These are phyloP conservation scores for Akanthomyces dipterigenus DNA, from an alignment of 2,329 filamentous ascomycete genomes.

Conservation along the genomic window DNA sequence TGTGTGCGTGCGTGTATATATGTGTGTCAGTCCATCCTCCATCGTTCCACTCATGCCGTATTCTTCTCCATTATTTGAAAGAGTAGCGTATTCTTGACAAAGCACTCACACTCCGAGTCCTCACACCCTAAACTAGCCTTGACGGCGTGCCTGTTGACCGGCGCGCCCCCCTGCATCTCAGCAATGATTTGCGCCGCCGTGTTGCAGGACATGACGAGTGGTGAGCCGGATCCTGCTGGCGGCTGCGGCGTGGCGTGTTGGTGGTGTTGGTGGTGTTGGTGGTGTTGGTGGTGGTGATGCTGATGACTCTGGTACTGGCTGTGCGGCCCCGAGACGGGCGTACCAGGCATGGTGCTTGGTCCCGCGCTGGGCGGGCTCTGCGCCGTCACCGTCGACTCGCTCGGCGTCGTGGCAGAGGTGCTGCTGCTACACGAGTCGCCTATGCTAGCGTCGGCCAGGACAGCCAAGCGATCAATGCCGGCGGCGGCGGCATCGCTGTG, in stretches of 20 bases:
- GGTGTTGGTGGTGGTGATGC: not conserved
- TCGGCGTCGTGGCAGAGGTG: slow-evolving; percentile 1
- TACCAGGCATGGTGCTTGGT: slow-evolving; percentile 11
- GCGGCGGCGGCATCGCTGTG: not conserved
- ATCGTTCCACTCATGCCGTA: not conserved
- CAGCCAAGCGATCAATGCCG: slow-evolving; percentile 28
- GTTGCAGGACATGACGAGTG: slow-evolving; percentile 29
- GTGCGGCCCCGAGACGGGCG: slow-evolving; percentile 4
- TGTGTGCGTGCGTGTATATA: not conserved
- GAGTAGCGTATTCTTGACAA: slow-evolving; percentile 14
- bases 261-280: not conserved
- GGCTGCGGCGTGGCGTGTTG: not conserved
- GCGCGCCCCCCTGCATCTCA: slow-evolving; percentile 31
- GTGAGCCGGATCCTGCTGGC: slow-evolving; percentile 14
- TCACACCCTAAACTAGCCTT: slow-evolving; percentile 25
- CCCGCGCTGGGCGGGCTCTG: slow-evolving; percentile 9
- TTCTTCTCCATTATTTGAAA: slow-evolving; percentile 13
- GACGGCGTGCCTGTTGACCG: slow-evolving; percentile 16
- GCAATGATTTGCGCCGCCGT: slow-evolving; percentile 32
- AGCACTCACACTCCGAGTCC: slow-evolving; percentile 12
- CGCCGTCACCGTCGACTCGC: not conserved
- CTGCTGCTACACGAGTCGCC: slow-evolving; percentile 20
- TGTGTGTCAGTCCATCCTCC: not conserved
- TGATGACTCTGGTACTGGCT: not conserved
- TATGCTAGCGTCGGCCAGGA: slow-evolving; percentile 32